Evolutionary conservation across 2,329 filamentous ascomycete genomes (phyloP), one percentile per base, ranked within the genome.

Genomic region (Fusarium odoratissimum): DNA sequence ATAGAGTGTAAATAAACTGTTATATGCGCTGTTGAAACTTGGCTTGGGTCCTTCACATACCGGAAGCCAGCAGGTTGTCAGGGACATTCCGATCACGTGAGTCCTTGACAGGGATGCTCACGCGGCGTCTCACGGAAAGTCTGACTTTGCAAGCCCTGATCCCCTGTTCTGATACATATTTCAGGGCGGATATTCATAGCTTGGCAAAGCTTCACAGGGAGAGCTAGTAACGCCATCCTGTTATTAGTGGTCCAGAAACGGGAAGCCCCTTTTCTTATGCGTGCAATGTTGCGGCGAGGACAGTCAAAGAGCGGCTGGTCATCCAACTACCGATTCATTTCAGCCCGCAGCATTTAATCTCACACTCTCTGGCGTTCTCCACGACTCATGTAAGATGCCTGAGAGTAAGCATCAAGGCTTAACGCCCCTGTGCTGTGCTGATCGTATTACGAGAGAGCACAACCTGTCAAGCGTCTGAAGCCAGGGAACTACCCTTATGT

Each of bases 361-460:
- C 3, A 30, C 12, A 28, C 7, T 9, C 7, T 30, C 11, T 46
- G 25, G 17, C 10, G 23, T 5, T 19, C 7, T 12, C 13, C 17
- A 21, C 25, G 44, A 30, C 17, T 46, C 44, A 14, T 28, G 25
- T 0, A 19, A 12, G 7, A 21, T 30, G 25, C 6, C 8, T 30
- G 16, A 30, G 25, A 21, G 19, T 30, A 28, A 46, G 17, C 11
- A 30, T 21, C 12, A 45, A 9, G 17, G 17, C 12, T 28, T 5
- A 13, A 4, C 8, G 23, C 7, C 11, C 7, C 5, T 45, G 42
- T 19, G 5, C 0, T 13, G 17, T 1, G 1, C 10, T 21, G 11
- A 13, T 28, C 7, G 16, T 19, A 13, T 45, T 28, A 45, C 23
- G 11, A 25, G 25, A 30, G 25, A 21, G 42, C 14, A 45, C 11